Base-by-base conservation (phyloP, 2,329 filamentous ascomycete species). In the Fusarium subtropicale region DNA sequence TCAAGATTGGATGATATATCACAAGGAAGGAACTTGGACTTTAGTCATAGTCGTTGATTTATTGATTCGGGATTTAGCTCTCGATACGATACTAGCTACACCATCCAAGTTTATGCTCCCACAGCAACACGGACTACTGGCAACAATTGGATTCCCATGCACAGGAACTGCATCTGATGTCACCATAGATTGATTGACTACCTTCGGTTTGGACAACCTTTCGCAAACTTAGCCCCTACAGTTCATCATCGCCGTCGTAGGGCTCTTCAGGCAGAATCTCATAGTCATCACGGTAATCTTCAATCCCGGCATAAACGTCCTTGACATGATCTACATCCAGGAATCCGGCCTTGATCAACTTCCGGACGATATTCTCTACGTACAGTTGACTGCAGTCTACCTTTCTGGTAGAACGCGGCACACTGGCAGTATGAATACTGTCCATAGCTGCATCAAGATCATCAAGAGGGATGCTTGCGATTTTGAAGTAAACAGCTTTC, bases 1-100 rank as follows among this genome's bases (percentile, higher is more conserved):
- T 78, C 26, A 80, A 79, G 53, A 78, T 79, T 22, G 58, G 68
- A 1, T 76, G 9, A 46, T 1, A 26, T n/a, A n/a, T 46, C 28
- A 16, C 8, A 16, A 16, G 1, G 20, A 16, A 16, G 1, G 20
- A 10, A 42, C 4, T 42, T 10, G 8, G 4, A 42, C n/a, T 39
- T 13, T 24, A 22, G 41, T 5, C 3, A 18, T 12, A 11, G 2
- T 4, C 15, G 20, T 4, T 18, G 16, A 3, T 58, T 18, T 50
- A 42, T 58, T 36, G 9, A 16, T 11, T 5, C 6, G 3, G 5
- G 3, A 3, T 10, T 3, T 20, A 24, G 11, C 3, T 10, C 20
- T 15, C 24, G 6, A 2, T 16, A 26, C 9, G 6, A 18, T 2
- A 10, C 7, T 0, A 8, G 9, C 10, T 18, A n/a, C 10, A 44